These are phyloP conservation scores for Coccomyxa sp. DNA, from an alignment of 139 green algal species.

Conservation along the genomic window DNA sequence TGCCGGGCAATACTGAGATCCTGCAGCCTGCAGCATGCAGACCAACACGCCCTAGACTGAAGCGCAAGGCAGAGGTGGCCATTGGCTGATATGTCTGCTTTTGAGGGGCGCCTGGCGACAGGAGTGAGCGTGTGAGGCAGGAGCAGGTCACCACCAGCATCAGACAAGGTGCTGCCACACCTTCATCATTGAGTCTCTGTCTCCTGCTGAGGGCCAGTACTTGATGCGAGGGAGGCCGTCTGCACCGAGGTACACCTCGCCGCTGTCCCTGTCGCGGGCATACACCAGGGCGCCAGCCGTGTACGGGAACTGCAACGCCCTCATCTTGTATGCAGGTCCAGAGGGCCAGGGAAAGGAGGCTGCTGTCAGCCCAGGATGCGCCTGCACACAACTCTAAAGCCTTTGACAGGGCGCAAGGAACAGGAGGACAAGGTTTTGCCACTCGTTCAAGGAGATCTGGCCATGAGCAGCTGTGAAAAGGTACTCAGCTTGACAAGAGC, in stretches of 20 bases:
- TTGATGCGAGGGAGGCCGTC: slow-evolving; percentile 29
- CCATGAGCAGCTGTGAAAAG: not conserved
- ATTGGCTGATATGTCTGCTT: not conserved
- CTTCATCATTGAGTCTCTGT: slow-evolving; percentile 32
- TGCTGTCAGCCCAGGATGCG: slow-evolving; percentile 34
- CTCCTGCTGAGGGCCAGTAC: slow-evolving; percentile 37
- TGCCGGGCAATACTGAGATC: not conserved
- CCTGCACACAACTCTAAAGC: slow-evolving; percentile 5
- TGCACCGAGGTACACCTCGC: slow-evolving; percentile 23
- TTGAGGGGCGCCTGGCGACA: not conserved
- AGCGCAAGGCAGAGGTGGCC: not conserved
- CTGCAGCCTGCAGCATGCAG: not conserved
- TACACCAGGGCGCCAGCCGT: slow-evolving; percentile 31
- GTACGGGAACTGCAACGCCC: slow-evolving; percentile 20
- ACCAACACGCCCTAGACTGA: not conserved
- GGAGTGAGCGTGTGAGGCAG: not conserved
- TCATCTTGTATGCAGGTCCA: slow-evolving; percentile 19
- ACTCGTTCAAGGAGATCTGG: too few species aligned
- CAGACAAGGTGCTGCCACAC: slow-evolving; percentile 5
- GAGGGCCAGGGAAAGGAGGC: slow-evolving; percentile 21
- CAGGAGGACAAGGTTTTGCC: not conserved
- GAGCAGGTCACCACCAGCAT: not conserved
- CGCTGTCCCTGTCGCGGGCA: slow-evolving; percentile 37
- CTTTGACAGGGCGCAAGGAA: not conserved
- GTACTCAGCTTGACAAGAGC: too few species aligned